Percentiles rank a stretch among this genome's conserved stretches.
phyloP scores from a whole-genome alignment of 495 filamentous ascomycete species.

The Aspergillus haitiensis region DNA sequence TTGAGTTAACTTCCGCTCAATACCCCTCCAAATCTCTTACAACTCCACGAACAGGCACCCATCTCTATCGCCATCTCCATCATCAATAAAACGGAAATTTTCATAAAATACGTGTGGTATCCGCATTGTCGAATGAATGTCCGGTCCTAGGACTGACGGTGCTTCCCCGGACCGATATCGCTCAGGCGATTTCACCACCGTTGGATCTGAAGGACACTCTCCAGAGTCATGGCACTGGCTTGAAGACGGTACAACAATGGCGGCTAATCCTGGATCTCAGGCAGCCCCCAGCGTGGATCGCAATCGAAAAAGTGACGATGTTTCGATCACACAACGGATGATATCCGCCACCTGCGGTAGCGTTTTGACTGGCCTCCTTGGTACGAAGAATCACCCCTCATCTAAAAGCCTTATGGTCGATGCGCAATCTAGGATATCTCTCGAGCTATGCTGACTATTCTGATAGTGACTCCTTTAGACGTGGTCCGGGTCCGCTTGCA shows the following conservation, averaged over 20 bases:
- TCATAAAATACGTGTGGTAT: too few relatives aligned
- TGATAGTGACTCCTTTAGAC: conserved; percentile 87
- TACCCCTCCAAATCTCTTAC: neutral
- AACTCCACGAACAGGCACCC: neutral
- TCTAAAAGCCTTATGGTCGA: neutral
- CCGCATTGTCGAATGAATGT: conserved; percentile 27
- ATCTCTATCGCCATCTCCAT: too few relatives aligned
- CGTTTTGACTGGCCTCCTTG: conserved; percentile 82
- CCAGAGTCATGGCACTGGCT: conserved; percentile 40
- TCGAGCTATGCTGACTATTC: conserved; percentile 19
- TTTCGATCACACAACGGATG: conserved; percentile 87
- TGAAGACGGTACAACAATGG: conserved; percentile 38
- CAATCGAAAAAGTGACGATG: conserved; percentile 43
- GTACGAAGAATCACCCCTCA: conserved; percentile 50
- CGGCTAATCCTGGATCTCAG: conserved; percentile 35
- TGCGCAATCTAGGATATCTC: neutral
- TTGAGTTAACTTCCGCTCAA: neutral
- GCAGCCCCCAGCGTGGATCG: conserved; percentile 23
- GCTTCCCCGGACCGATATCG: conserved; percentile 31
- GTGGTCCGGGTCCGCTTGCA: conserved; percentile 95
- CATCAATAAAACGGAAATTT: too few relatives aligned
- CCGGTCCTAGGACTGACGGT: conserved; percentile 25
- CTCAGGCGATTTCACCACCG: conserved; percentile 20
- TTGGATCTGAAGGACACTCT: conserved; percentile 13
- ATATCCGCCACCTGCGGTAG: conserved; percentile 88